Evolutionary conservation across 2,329 filamentous ascomycete species (phyloP).

Genomic region (Fusarium euwallaceae): DNA sequence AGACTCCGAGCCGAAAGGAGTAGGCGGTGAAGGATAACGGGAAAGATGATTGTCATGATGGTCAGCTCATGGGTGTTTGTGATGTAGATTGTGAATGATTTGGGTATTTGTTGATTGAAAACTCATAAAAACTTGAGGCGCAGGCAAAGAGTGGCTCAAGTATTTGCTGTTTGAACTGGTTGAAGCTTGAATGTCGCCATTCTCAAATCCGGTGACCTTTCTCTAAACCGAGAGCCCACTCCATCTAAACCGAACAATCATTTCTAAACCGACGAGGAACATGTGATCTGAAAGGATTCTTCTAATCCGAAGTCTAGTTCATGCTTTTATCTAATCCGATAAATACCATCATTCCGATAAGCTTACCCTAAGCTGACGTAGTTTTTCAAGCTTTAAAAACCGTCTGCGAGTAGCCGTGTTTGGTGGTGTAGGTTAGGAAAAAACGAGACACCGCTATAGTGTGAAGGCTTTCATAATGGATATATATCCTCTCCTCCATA

Average conservation of each 20-base stretch:
- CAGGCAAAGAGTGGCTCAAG: too few species aligned
- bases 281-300: neutral
- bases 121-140: neutral
- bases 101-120: neutral
- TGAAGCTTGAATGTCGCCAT: neutral
- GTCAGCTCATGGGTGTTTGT: neutral
- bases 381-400: neutral
- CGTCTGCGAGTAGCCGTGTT: neutral
- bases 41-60: constrained; percentile 2
- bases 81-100: neutral
- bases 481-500: neutral
- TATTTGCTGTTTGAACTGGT: neutral
- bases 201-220: neutral
- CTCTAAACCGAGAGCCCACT: neutral
- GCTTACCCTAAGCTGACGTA: neutral
- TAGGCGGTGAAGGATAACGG: constrained; percentile 11
- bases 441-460: neutral
- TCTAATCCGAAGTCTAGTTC: neutral
- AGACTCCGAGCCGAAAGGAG: constrained; percentile 22
- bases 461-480: neutral
- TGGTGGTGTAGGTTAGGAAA: neutral
- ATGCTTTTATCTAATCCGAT: neutral
- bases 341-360: neutral
- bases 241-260: neutral
- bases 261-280: neutral